Evolutionary conservation across 441 rosid genomes (phyloP), one percentile per base, ranked within the genome.

Genomic region (Francoa sonchifolia): DNA sequence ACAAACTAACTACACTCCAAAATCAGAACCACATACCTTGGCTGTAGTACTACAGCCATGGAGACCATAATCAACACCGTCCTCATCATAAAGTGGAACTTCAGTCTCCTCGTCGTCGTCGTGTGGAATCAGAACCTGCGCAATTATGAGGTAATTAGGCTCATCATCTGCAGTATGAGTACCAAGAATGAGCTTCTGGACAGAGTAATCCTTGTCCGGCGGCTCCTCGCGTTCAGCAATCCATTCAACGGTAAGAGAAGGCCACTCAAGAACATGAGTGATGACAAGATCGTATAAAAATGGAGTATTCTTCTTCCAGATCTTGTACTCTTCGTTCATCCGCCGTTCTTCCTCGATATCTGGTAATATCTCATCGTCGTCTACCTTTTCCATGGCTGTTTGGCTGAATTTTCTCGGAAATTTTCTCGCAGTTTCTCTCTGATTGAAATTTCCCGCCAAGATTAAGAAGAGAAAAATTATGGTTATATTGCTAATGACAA

Each of bases 261-360:
- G 98, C 98, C 94, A 89, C 48, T 89, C 96, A n/a, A 89, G 82
- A 39, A 96, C 94, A 40, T 85, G 98, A 32, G 96, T 85, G 16
- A 89, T 85, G 44, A 89, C 93, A 36, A 89, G 79, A 63, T 89
- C 96, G 67, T 89, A 33, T 10, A 29, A 12, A 12, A 27, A 6
- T 27, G 30, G 30, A 9, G 96, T 85, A 67, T 89, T 89, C 74
- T 89, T 89, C 69, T 89, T 89, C 98, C 98, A 89, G 47, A 85
- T 82, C 70, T 81, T 77, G 74, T 85, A 89, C 56, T 89, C 98
- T 64, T 89, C 98, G 53, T 89, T 85, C 63, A 89, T 74, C 39
- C 79, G 63, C 16, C 94, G n/a, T n/a, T n/a, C 38, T 69, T 89
- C 98, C 55, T 82, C 94, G 15, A 79, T 75, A 71, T 85, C 94